phyloP scores from a whole-genome alignment of 352 stramenopile genomes.

The Peronospora belbahrii region DNA sequence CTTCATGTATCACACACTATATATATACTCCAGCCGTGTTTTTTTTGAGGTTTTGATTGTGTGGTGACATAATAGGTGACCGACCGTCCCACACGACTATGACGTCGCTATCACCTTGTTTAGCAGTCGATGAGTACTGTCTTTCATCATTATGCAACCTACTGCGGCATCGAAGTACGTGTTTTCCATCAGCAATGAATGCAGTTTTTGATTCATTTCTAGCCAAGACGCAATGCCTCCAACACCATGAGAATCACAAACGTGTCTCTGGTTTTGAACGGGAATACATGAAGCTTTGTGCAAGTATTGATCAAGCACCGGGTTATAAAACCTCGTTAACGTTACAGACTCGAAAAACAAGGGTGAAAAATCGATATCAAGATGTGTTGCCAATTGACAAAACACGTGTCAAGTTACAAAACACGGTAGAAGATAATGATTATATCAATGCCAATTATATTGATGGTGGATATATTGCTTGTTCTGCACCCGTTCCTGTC shows the following conservation, averaged over 20 bases:
- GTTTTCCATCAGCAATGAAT: background rate
- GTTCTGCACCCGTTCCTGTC: conserved; percentile 53
- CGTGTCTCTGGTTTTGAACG: too few relatives aligned
- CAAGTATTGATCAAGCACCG: conserved; percentile 43
- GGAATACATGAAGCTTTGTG: conserved; percentile 63
- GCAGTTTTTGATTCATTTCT: conserved; percentile 22
- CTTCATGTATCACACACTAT: too few relatives aligned
- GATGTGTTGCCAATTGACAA: conserved; percentile 72
- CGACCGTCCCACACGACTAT: too few relatives aligned
- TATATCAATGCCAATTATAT: conserved; percentile 77
- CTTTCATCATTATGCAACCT: conserved; percentile 11
- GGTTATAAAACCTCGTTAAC: conserved; percentile 50
- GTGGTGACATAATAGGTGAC: too few relatives aligned
- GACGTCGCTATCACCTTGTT: conserved; percentile 1
- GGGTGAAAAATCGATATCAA: conserved; percentile 67
- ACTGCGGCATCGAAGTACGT: conserved; percentile 1
- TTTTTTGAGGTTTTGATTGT: too few relatives aligned
- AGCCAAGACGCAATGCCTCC: conserved; percentile 28
- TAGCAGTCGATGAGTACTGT: conserved; percentile 1
- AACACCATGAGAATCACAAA: conserved; percentile 22
- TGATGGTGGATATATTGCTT: conserved; percentile 62
- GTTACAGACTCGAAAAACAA: conserved; percentile 57
- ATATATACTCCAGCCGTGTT: too few relatives aligned
- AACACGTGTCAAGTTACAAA: conserved; percentile 50
- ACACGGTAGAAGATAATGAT: conserved; percentile 28